These are phyloP conservation scores for Telopea speciosissima DNA, from an alignment of 177 flowering plant species.

Conservation along the genomic window DNA sequence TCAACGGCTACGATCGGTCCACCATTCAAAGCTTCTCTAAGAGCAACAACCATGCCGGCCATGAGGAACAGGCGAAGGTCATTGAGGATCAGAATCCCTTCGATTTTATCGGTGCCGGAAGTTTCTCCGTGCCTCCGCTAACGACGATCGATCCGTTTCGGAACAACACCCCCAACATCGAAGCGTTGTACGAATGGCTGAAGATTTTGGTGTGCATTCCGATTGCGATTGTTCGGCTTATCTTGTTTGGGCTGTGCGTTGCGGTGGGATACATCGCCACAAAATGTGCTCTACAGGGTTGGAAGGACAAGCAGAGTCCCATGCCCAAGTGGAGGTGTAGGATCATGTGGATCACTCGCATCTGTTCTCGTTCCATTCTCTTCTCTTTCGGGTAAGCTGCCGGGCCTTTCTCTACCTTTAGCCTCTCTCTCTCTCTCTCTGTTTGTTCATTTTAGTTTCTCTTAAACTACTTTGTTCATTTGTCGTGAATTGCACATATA, in stretches of 20 bases:
- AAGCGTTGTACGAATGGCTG: conserved; percentile 68
- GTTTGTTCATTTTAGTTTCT: not conserved
- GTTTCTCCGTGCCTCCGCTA: conserved; percentile 32
- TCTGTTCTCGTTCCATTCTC: conserved; percentile 60
- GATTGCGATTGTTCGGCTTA: conserved; percentile 45
- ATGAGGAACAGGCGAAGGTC: not conserved
- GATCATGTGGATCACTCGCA: conserved; percentile 70
- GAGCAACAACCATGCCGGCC: not conserved
- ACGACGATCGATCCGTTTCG: conserved; percentile 66
- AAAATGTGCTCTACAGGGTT: conserved; percentile 56
- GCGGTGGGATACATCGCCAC: conserved; percentile 64
- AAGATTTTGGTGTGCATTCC: conserved; percentile 68
- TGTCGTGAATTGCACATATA: not conserved
- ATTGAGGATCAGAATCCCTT: conserved; percentile 35
- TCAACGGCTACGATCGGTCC: not conserved
- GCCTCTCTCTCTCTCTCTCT: no score
- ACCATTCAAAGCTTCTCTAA: not conserved
- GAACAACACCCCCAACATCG: conserved; percentile 45
- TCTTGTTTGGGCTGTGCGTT: conserved; percentile 52
- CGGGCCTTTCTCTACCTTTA: not conserved
- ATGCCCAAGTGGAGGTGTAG: conserved; percentile 84
- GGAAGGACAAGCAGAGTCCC: conserved; percentile 74
- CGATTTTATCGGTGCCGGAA: conserved; percentile 40
- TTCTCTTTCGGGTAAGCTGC: conserved; percentile 75
- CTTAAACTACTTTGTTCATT: not conserved